Evolutionary conservation across 768 basidiomycete genomes (phyloP).

Genomic region (Megacollybia marginata): DNA sequence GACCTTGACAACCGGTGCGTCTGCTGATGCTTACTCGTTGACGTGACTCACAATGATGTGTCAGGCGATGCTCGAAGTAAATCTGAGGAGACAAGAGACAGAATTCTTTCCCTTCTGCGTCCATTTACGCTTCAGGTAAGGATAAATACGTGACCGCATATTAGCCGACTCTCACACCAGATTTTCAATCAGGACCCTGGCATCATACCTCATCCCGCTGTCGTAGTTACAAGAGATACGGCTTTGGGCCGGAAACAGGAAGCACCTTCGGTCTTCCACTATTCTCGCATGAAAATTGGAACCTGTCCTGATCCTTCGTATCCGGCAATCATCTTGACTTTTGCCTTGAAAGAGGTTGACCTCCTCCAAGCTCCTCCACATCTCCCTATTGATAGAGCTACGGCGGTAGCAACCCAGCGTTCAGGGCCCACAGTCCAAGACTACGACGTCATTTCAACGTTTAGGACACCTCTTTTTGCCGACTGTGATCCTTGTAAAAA

Average conservation of each 20-base stretch:
- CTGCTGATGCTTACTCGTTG: not conserved
- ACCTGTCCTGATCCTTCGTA: slow-evolving; percentile 30
- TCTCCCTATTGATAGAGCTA: slow-evolving; percentile 40
- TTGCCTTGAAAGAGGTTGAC: slow-evolving; percentile 41
- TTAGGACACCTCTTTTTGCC: slow-evolving; percentile 42
- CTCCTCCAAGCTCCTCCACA: slow-evolving; percentile 40
- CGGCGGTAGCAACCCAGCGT: slow-evolving; percentile 34
- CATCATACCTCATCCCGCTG: not conserved
- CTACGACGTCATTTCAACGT: slow-evolving; percentile 31
- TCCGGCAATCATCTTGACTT: slow-evolving; percentile 45
- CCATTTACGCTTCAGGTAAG: slow-evolving; percentile 21
- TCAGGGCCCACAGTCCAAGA: slow-evolving; percentile 51
- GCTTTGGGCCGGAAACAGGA: not conserved
- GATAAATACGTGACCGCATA: slow-evolving; percentile 13
- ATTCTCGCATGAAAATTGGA: slow-evolving; percentile 5
- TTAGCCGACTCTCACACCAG: slow-evolving; percentile 10
- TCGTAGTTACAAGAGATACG: not conserved
- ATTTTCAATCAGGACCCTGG: not conserved
- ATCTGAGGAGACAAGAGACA: slow-evolving; percentile 28
- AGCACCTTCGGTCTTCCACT: not conserved
- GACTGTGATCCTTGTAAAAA: slow-evolving; percentile 16
- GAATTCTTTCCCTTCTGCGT: slow-evolving; percentile 33
- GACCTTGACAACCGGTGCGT: slow-evolving; percentile 26
- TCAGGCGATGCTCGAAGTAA: slow-evolving; percentile 26
- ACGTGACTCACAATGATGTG: not conserved